Evolutionary conservation across 495 filamentous ascomycete genomes (phyloP).

Genomic region (Penicillium macrosclerotiorum): DNA sequence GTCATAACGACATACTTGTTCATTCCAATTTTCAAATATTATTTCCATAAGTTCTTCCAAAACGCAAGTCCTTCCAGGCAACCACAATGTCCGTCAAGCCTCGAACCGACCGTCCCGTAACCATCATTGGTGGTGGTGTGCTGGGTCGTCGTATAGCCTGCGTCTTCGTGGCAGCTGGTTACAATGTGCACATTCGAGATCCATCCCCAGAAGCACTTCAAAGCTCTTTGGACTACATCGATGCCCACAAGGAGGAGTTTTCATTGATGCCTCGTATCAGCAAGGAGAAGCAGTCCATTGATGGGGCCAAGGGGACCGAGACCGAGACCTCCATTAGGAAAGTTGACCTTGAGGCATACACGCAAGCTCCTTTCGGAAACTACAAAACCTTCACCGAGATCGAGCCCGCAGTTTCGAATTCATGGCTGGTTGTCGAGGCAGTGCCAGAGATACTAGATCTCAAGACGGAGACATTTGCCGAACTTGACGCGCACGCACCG

Average conservation of each 20-base stretch:
- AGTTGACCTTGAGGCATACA: conserved; percentile 8
- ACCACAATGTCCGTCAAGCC: conserved; percentile 1
- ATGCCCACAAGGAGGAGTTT: conserved; percentile 32
- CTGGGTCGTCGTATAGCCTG: conserved; percentile 46
- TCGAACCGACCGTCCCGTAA: conserved; percentile 32
- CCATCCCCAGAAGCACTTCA: conserved; percentile 22
- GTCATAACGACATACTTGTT: too few relatives aligned
- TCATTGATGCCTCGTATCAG: conserved; percentile 26
- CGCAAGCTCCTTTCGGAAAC: conserved; percentile 13
- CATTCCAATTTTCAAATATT: too few relatives aligned
- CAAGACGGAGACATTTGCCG: conserved; percentile 44
- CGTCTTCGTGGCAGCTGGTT: conserved; percentile 41
- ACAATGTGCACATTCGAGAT: conserved; percentile 43
- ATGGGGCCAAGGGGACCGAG: not conserved
- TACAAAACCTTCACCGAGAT: conserved; percentile 25
- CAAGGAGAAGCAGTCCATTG: conserved; percentile 25
- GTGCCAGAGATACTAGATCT: conserved; percentile 50
- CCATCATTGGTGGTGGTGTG: conserved; percentile 47
- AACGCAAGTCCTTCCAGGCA: too few relatives aligned
- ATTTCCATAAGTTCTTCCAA: too few relatives aligned
- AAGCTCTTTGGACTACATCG: conserved; percentile 31
- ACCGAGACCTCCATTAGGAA: conserved; percentile 3
- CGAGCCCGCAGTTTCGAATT: conserved; percentile 19
- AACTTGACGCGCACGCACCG: conserved; percentile 40
- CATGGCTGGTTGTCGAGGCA: conserved; percentile 50